Evolutionary conservation across 257 asterid genomes (phyloP), one percentile per base, ranked within the genome.

Genomic region (Capsicum baccatum): DNA sequence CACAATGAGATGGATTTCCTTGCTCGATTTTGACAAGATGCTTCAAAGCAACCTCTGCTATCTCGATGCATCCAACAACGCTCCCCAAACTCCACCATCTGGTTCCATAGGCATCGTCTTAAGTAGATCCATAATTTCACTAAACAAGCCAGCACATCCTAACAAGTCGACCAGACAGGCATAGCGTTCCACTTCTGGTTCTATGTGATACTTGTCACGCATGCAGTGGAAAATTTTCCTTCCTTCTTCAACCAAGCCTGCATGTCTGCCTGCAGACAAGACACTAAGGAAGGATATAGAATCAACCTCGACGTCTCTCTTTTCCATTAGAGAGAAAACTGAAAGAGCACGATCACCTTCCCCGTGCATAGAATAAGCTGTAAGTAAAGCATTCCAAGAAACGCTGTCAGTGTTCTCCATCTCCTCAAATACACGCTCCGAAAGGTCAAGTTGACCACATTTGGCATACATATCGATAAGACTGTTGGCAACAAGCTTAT

Each of bases 361-460:
- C 58, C 87, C 89, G 9, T 82, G 79, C 83, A 69, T 84, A 62
- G 89, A 83, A 80, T 70, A 86, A 13, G 87, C 89, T 35, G 87
- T 48, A 78, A 86, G 83, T 82, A 86, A 84, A 19, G 87, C 83
- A 55, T 86, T 86, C 89, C 89, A 86, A 55, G 89, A 80, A 48
- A 86, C 82, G 17, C 63, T 19, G 70, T 86, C 83, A 57, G 67
- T 84, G 9, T 54, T 63, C 26, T 62, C 64, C 59, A 84, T 86
- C 44, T 83, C 85, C 54, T 80, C 78, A 71, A 86, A 86, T 59
- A 84, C 35, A 21, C 15, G 12, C 48, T 44, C 50, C 5, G 89
- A 76, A n/a, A 83, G 73, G 21, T 56, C 69, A 52, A 83, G 83
- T 73, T 69, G 67, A 44, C 89, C 89, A 14, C 89, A 84, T 67